Evolutionary conservation across 106 monocot genomes (phyloP), one percentile per base, ranked within the genome.

Genomic region (Dendrobium nobile): DNA sequence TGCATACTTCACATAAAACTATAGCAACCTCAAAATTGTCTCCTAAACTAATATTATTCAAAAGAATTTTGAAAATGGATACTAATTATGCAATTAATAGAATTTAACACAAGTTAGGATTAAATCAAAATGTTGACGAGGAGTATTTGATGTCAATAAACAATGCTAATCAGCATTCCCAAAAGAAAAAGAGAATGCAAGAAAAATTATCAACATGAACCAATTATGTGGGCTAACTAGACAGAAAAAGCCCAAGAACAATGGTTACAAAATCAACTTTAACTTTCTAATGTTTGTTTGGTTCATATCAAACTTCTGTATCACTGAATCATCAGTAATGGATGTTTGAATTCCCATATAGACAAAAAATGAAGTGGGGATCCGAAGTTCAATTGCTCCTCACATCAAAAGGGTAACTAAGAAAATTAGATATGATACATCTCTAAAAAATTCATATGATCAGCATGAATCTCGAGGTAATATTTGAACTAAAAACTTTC

Each of bases 51-150:
- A 65, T 65, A 65, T 65, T 65, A 65, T 9, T 26, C 15, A 24
- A 26, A 65, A 65, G 8, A 58, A 37, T 37, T 37, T 37, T 37
- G 1, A 17, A 51, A 51, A 51, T 3, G 51, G 13, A 51, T 51
- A 51, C 22, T 7, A 65, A 65, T 22, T 15, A 65, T 24, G 24
- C 64, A 65, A 65, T 1, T 24, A 65, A 65, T 22, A 65, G 6
- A 26, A 0, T 26, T 27, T 65, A 37, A 33, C 70, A 37, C 33
- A 70, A 33, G 9, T 33, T 37, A 70, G 70, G 10, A 70, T 17
- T 70, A 70, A 70, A 37, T 70, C 70, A 70, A 70, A 70, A 33
- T 70, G 64, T 70, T 67, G 5, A n/a, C 33, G 70, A 70, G 28
- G 15, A 70, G 68, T 26, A 70, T 70, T 70, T 70, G 70, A 70